phyloP scores from a whole-genome alignment of 345 rosid genomes.

The Arabis alpina region DNA sequence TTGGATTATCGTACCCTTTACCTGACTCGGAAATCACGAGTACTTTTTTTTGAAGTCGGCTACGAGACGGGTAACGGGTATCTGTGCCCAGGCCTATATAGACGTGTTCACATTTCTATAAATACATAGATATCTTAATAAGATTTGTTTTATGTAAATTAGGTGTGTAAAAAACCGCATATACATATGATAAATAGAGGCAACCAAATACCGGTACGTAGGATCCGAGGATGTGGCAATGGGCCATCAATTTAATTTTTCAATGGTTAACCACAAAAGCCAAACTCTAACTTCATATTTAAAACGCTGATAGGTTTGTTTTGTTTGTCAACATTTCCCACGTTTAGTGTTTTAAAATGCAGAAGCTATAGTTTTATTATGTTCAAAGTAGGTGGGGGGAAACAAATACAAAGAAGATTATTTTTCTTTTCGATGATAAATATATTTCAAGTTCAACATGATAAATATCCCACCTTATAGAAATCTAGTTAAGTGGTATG shows the following conservation, averaged over 20 bases:
- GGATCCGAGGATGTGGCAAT: constrained; percentile 8
- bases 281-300: neutral
- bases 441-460: too few species aligned
- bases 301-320: neutral
- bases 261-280: constrained; percentile 4
- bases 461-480: too few species aligned
- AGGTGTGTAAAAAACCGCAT: neutral
- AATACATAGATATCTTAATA: neutral
- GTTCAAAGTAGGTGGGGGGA: neutral
- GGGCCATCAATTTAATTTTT: neutral
- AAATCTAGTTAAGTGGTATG: too few species aligned
- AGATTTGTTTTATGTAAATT: neutral
- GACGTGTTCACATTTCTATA: too few species aligned
- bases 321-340: constrained; percentile 1
- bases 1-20: too few species aligned
- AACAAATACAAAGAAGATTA: neutral
- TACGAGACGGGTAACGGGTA: too few species aligned
- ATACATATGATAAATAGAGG: neutral
- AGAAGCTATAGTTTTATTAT: neutral
- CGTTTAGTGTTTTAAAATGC: neutral
- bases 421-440: neutral
- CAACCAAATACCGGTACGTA: constrained; percentile 4
- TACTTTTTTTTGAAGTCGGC: too few species aligned
- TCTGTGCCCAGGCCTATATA: too few species aligned
- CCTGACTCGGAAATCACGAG: too few species aligned